Conservation (phyloP, 306 rosid species). For the Casuarina cunninghamiana region DNA sequence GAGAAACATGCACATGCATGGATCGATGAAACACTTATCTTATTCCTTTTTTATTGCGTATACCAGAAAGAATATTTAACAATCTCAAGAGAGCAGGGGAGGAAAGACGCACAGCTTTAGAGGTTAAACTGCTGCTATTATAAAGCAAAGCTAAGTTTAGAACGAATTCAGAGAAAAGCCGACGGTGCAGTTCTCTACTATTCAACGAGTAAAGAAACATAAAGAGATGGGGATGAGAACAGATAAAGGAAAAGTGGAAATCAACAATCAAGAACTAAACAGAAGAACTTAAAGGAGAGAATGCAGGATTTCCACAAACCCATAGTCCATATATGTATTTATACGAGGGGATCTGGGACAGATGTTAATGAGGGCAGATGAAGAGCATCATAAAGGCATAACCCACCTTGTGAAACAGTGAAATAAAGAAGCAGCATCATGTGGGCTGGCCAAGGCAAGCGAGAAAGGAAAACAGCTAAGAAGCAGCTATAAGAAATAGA, state of each 20-base stretch:
- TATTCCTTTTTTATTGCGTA: background rate
- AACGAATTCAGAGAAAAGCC: background rate
- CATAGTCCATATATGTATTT: background rate
- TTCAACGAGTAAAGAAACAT: background rate
- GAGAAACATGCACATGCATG: constrained; percentile 5
- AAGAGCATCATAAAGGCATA: constrained; percentile 15
- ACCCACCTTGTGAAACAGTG: constrained; percentile 36
- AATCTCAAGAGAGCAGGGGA: background rate
- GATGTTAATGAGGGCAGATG: constrained; percentile 11
- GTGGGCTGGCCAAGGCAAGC: constrained; percentile 22
- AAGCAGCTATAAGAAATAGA: constrained; percentile 34
- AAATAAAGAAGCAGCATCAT: constrained; percentile 33
- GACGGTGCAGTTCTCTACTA: background rate
- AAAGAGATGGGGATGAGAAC: background rate
- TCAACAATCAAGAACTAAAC: background rate
- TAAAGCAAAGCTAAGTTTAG: background rate
- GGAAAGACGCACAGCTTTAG: background rate
- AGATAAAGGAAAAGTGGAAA: background rate
- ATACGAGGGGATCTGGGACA: constrained; percentile 13
- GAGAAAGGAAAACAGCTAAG: constrained; percentile 43
- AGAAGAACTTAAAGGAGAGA: background rate
- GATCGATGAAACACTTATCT: background rate
- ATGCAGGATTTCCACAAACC: background rate
- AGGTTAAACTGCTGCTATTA: background rate
- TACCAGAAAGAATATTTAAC: background rate